phyloP scores from a whole-genome alignment of 345 rosid species.

The Populus simonii region DNA sequence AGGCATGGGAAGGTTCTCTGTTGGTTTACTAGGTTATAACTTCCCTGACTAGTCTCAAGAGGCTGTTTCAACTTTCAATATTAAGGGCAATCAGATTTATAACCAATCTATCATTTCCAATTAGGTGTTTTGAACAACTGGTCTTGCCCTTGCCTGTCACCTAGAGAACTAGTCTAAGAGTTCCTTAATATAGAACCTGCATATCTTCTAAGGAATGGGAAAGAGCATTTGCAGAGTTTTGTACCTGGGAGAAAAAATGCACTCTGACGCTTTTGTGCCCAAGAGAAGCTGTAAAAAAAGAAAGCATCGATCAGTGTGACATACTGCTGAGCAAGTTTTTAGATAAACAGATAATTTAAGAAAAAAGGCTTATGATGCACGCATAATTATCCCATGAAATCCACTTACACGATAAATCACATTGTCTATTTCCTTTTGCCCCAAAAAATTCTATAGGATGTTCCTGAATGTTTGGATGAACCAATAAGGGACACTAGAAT shows the following conservation, averaged over 20 bases:
- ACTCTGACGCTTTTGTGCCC: conserved; percentile 45
- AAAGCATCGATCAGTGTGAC: neutral
- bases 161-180: neutral
- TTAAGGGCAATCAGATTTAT: neutral
- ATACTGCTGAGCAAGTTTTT: neutral
- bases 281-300: conserved; percentile 41
- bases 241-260: conserved; percentile 47
- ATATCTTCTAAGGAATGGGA: neutral
- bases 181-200: neutral
- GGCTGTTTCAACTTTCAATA: neutral
- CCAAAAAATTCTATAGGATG: neutral
- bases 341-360: neutral
- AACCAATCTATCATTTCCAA: neutral
- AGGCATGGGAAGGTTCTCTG: no score
- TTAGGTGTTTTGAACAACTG: neutral
- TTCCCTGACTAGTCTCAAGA: neutral
- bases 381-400: neutral
- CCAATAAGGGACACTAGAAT: neutral
- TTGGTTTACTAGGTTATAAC: neutral
- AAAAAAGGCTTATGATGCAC: neutral
- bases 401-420: neutral
- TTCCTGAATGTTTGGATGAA: neutral
- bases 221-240: neutral
- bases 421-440: neutral
- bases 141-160: neutral